phyloP scores from a whole-genome alignment of 2,329 filamentous ascomycete species.

The Amphichorda felina region DNA sequence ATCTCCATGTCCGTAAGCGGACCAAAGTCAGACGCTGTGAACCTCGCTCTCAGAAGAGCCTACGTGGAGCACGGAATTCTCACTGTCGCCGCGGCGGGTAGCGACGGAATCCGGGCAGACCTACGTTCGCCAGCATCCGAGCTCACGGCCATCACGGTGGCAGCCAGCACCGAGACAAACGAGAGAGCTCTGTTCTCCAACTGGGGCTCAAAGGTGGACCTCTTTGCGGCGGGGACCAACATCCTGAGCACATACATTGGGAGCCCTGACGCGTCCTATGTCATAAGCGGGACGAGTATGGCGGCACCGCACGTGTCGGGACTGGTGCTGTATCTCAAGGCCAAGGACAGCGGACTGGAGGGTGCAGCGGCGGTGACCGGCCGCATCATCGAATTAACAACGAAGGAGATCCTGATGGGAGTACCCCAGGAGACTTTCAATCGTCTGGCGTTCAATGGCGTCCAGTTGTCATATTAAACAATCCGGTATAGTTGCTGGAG shows the following conservation, averaged over 20 bases:
- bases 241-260: constrained; percentile 37
- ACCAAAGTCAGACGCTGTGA: constrained; percentile 29
- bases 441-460: constrained; percentile 34
- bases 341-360: constrained; percentile 14
- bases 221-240: constrained; percentile 36
- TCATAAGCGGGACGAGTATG: constrained; percentile 54
- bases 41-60: constrained; percentile 34
- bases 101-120: constrained; percentile 24
- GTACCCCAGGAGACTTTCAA: constrained; percentile 25
- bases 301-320: constrained; percentile 49
- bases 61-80: constrained; percentile 31
- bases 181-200: constrained; percentile 33
- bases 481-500: not conserved
- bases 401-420: constrained; percentile 22
- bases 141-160: constrained; percentile 38
- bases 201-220: constrained; percentile 32
- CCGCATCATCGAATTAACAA: constrained; percentile 28
- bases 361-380: constrained; percentile 23
- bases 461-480: no score
- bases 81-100: constrained; percentile 44
- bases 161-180: constrained; percentile 28
- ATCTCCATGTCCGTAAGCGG: constrained; percentile 45
- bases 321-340: constrained; percentile 34
- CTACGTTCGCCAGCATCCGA: constrained; percentile 35
- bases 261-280: constrained; percentile 28